Evolutionary conservation across 257 asterid genomes (phyloP), one percentile per base, ranked within the genome.

Genomic region (Solanum raphanifolium): DNA sequence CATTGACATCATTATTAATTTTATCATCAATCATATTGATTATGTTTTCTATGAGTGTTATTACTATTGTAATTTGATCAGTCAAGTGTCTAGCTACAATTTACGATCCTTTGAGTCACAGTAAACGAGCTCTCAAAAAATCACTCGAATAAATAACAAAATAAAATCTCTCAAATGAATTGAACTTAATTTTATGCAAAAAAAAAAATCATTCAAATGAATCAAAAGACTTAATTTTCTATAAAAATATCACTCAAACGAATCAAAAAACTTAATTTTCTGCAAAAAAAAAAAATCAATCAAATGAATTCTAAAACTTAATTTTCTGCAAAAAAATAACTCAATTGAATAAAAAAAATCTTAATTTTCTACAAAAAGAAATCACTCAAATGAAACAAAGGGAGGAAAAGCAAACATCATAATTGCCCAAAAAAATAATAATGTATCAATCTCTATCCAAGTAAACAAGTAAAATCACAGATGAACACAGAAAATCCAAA

Each of bases 11-110:
- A 84, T 82, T 92, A 87, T 10, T 84, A 39, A 35, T 90, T 86
- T 84, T 86, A 69, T 9, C 89, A 66, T 87, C 93, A 31, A 87
- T 88, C 96, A 94, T 94, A 46, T 81, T 38, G 43, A 23, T 27
- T 3, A 68, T 38, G 25, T 68, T 85, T 29, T 66, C 39, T 85
- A 65, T 18, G 32, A 68, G 76, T 13, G 29, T 75, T 4, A 66
- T 16, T 84, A 25, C 60, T 78, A 9, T 9, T 65, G 55, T 48
- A 60, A 32, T 32, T 60, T 18, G 62, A 82, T 10, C 27, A 48
- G 34, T 48, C 52, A 71, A 74, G 34, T 71, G 52, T 84, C 46
- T 9, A 32, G 72, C 32, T 75, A 27, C 18, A 48, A 36, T 79
- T 69, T 84, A 74, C 69, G 34, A 21, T 46, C 86, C 52, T 86